Evolutionary conservation across 805 yeast species (phyloP).

Genomic region (Wickerhamomyces alni): DNA sequence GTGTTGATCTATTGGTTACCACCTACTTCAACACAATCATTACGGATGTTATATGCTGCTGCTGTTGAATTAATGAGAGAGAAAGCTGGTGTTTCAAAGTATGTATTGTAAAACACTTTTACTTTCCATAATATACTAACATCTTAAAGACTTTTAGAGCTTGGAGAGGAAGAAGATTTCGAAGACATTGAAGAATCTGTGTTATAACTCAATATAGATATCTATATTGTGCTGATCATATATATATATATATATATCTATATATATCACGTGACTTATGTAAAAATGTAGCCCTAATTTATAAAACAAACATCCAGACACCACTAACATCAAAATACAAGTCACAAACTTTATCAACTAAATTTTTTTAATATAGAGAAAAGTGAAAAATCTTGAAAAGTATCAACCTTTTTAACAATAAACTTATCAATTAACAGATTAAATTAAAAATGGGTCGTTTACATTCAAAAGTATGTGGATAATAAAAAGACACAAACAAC

Average conservation of each 20-base stretch:
- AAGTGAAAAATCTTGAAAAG: conserved; percentile 1
- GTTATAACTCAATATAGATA: neutral
- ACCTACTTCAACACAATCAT: conserved; percentile 73
- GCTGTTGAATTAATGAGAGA: conserved; percentile 76
- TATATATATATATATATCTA: too few species aligned
- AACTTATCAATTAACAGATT: neutral
- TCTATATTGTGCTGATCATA: too few species aligned
- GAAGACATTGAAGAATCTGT: conserved; percentile 43
- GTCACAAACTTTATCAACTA: neutral
- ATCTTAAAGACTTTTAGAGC: conserved; percentile 44
- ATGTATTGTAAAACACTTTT: conserved; percentile 6
- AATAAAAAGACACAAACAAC: neutral
- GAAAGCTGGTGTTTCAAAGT: conserved; percentile 35
- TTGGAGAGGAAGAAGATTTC: conserved; percentile 66
- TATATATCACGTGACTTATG: neutral
- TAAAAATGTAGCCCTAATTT: too few species aligned
- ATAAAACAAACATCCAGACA: neutral
- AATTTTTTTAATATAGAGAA: neutral
- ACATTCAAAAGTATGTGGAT: conserved; percentile 89
- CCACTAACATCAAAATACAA: neutral
- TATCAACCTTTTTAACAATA: too few species aligned
- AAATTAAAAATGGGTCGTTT: conserved; percentile 94
- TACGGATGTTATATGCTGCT: conserved; percentile 86
- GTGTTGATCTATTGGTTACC: conserved; percentile 88
- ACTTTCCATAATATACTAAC: conserved; percentile 10